phyloP scores from a whole-genome alignment of 768 basidiomycete genomes.

The Sarcodon sp. region DNA sequence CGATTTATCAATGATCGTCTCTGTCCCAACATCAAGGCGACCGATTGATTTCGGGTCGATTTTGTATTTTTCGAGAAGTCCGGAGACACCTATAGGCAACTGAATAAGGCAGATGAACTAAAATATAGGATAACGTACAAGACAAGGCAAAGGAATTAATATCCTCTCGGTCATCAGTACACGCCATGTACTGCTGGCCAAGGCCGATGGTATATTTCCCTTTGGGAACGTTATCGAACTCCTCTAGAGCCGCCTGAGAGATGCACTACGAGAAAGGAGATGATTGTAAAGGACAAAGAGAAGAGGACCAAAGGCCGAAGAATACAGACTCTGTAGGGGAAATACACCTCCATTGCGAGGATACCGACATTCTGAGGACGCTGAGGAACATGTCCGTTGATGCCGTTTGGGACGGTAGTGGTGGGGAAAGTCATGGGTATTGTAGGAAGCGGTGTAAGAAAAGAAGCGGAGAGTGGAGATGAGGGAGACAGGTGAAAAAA shows the following conservation, averaged over 20 bases:
- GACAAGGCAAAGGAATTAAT: slow-evolving; percentile 97
- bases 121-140: slow-evolving; percentile 34
- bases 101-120: background rate
- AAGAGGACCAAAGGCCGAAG: background rate
- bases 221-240: slow-evolving; percentile 84
- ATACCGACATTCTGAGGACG: slow-evolving; percentile 93
- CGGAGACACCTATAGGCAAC: slow-evolving; percentile 55
- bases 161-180: slow-evolving; percentile 97
- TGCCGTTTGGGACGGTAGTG: background rate
- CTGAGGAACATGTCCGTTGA: background rate
- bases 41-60: slow-evolving; percentile 95
- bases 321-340: slow-evolving; percentile 70
- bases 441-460: background rate
- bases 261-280: slow-evolving; percentile 51
- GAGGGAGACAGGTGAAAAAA: background rate
- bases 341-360: slow-evolving; percentile 89
- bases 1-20: slow-evolving; percentile 99
- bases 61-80: slow-evolving; percentile 87
- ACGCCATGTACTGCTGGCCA: slow-evolving; percentile 97
- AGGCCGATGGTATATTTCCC: slow-evolving; percentile 99
- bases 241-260: slow-evolving; percentile 90
- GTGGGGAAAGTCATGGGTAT: background rate
- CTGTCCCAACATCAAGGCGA: slow-evolving; percentile 95
- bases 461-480: background rate
- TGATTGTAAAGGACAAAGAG: background rate